Conservation (phyloP, 2,329 filamentous ascomycete genomes). For the Penicillium italicum region DNA sequence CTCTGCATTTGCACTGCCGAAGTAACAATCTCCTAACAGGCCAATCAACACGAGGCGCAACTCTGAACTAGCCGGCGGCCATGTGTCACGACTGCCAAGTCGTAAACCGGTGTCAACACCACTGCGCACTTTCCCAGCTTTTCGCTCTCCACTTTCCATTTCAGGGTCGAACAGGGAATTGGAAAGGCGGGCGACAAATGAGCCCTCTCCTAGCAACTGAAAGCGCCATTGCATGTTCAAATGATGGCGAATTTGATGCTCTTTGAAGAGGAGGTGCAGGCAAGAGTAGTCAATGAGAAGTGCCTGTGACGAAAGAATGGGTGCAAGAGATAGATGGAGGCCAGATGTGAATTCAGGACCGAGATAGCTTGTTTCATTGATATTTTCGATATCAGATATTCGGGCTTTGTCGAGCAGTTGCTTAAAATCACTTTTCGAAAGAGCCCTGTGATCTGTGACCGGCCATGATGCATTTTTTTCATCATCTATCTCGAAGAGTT, state of each 20-base stretch:
- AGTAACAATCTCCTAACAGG: constrained; percentile 72
- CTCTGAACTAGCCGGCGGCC: constrained; percentile 93
- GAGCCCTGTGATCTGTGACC: constrained; percentile 20
- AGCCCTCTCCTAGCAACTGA: constrained; percentile 77
- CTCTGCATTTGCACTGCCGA: constrained; percentile 27
- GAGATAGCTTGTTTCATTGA: constrained; percentile 24
- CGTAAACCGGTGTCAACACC: constrained; percentile 77
- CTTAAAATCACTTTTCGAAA: constrained; percentile 31
- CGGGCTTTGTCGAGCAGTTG: constrained; percentile 27
- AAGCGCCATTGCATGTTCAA: constrained; percentile 73
- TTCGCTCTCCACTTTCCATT: constrained; percentile 72
- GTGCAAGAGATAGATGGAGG: constrained; percentile 67
- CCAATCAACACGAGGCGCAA: constrained; percentile 85
- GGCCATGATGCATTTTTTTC: constrained; percentile 23
- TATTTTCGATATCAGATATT: constrained; percentile 14
- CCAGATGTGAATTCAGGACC: constrained; percentile 50
- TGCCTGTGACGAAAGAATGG: constrained; percentile 70
- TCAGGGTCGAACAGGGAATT: constrained; percentile 82
- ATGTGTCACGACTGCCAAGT: constrained; percentile 73
- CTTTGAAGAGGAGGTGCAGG: constrained; percentile 70
- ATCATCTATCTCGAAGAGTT: constrained; percentile 37
- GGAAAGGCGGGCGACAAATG: constrained; percentile 75
- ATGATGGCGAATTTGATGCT: constrained; percentile 69
- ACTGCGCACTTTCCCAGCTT: constrained; percentile 63
- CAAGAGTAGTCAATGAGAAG: constrained; percentile 73